Conservation (phyloP, 2,329 filamentous ascomycete species). For the Tolypocladium sp. region DNA sequence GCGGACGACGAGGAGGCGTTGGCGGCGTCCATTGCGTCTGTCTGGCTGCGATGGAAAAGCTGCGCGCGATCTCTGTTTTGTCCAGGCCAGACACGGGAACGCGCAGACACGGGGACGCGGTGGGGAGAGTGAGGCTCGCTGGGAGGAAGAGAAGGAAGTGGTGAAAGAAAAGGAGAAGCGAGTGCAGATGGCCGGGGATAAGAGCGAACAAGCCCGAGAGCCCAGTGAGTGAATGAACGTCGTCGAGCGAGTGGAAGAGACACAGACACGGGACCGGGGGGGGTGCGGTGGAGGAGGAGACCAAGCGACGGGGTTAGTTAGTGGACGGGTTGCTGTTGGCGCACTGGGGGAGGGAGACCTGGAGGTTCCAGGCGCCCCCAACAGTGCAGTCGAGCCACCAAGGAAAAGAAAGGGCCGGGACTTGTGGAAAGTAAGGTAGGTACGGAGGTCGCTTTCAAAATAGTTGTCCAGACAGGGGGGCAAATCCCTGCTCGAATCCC, state of each 20-base stretch:
- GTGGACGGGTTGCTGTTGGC: not conserved
- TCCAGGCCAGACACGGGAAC: not conserved
- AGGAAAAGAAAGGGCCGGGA: no score
- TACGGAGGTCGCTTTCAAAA: no score
- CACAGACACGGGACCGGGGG: not conserved
- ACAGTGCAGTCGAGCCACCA: no score
- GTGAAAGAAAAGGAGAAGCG: not conserved
- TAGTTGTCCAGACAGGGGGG: no score
- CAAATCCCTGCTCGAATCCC: no score
- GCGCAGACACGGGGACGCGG: not conserved
- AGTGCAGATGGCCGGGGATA: not conserved
- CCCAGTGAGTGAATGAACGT: not conserved
- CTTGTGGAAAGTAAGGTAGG: no score
- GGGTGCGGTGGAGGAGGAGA: not conserved
- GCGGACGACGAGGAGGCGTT: constrained; percentile 58
- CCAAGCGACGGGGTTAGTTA: not conserved
- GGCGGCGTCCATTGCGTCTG: constrained; percentile 39
- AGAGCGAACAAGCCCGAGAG: not conserved
- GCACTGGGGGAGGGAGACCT: no score
- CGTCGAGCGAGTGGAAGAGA: not conserved
- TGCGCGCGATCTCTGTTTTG: not conserved
- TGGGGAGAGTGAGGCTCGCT: not conserved
- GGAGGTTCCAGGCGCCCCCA: no score
- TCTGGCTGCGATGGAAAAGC: not conserved
- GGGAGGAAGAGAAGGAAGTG: not conserved